Conservation (phyloP, 2,329 filamentous ascomycete genomes). For the Hypoxylon sp. region DNA sequence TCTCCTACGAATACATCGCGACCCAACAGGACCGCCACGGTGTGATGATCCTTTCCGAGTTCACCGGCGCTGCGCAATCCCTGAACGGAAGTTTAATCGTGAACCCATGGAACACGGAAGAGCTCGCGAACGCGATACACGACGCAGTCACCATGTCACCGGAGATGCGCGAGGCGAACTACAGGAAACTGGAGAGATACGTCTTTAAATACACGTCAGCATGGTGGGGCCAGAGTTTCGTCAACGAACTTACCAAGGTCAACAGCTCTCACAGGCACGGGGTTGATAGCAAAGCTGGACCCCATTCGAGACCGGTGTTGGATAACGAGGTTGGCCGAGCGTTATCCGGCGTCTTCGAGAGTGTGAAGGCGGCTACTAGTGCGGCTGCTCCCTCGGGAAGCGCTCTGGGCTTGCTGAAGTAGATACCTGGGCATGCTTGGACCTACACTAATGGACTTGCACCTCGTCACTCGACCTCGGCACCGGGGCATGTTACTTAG, state of each 20-base stretch:
- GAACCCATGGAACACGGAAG: slow-evolving; percentile 99
- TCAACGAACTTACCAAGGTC: slow-evolving; percentile 78
- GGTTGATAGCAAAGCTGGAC: slow-evolving; percentile 40
- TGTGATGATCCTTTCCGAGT: slow-evolving; percentile 94
- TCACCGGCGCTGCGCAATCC: slow-evolving; percentile 94
- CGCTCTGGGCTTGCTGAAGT: slow-evolving; percentile 32
- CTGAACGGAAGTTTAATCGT: slow-evolving; percentile 94
- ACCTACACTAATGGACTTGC: background rate
- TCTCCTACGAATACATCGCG: slow-evolving; percentile 98
- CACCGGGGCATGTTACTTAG: background rate
- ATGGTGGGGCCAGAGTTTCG: slow-evolving; percentile 96
- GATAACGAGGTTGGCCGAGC: slow-evolving; percentile 43
- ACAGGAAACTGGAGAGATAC: slow-evolving; percentile 91
- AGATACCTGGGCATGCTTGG: background rate
- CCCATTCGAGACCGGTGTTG: slow-evolving; percentile 37
- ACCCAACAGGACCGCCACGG: slow-evolving; percentile 91
- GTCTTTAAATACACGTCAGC: slow-evolving; percentile 98
- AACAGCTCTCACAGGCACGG: slow-evolving; percentile 48
- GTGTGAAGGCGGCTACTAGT: slow-evolving; percentile 46
- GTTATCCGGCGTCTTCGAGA: slow-evolving; percentile 47
- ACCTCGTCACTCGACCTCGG: background rate
- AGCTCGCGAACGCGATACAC: slow-evolving; percentile 91
- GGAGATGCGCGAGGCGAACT: slow-evolving; percentile 87
- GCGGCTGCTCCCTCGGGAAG: slow-evolving; percentile 44
- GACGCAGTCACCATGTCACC: slow-evolving; percentile 97